phyloP scores from a whole-genome alignment of 2,329 filamentous ascomycete species.

The Paracoccidioides lutzii region DNA sequence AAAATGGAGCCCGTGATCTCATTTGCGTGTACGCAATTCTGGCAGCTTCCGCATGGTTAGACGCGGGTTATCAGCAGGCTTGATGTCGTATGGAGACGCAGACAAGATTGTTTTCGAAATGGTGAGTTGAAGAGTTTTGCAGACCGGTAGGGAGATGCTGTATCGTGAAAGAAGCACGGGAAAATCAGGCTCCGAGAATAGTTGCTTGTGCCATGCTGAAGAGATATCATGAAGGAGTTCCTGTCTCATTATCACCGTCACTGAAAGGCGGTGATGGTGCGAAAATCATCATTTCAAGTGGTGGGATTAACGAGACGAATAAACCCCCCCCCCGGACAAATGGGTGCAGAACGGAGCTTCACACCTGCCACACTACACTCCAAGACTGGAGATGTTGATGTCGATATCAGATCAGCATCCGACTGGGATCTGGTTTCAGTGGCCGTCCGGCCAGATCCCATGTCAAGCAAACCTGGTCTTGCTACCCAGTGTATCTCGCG shows the following conservation, averaged over 20 bases:
- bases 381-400: not conserved
- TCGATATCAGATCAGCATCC: not conserved
- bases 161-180: not conserved
- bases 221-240: not conserved
- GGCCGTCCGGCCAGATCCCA: conserved; percentile 1
- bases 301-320: not conserved
- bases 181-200: not conserved
- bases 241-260: not conserved
- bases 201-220: conserved; percentile 1
- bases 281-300: too few relatives aligned
- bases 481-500: not conserved
- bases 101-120: conserved; percentile 59
- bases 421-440: conserved; percentile 2
- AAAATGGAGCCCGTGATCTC: conserved; percentile 51
- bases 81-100: conserved; percentile 60
- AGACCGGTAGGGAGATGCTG: not conserved
- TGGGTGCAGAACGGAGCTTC: not conserved
- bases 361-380: too few relatives aligned
- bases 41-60: conserved; percentile 63
- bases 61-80: conserved; percentile 52
- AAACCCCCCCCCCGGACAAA: not conserved
- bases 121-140: conserved; percentile 27
- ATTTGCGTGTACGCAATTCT: conserved; percentile 62
- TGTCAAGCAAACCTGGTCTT: not conserved
- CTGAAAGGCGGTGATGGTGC: not conserved